Evolutionary conservation across 495 filamentous ascomycete genomes (phyloP).

Genomic region (Neurospora sp.): DNA sequence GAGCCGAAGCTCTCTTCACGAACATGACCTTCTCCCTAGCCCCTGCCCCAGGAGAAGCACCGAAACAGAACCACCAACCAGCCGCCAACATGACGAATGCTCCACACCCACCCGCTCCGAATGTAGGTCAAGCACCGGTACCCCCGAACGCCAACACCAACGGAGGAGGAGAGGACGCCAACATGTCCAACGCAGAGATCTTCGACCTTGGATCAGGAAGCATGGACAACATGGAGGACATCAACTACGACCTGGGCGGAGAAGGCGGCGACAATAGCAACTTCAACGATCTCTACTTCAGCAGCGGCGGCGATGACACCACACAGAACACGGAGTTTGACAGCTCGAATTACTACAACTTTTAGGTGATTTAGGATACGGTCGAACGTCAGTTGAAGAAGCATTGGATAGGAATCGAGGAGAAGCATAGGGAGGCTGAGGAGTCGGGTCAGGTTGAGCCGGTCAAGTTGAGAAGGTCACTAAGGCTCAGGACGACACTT

Average conservation of each 20-base stretch:
- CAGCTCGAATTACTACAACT: conserved; percentile 12
- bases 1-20: conserved; percentile 25
- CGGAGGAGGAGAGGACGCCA: conserved; percentile 4
- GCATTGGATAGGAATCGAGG: neutral
- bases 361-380: conserved; percentile 5
- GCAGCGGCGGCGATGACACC: conserved; percentile 19
- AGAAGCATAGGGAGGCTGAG: neutral
- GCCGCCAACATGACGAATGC: neutral
- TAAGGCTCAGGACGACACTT: neutral
- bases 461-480: neutral
- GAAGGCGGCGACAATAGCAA: conserved; percentile 24
- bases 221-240: conserved; percentile 24
- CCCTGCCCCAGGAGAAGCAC: conserved; percentile 18
- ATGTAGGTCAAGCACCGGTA: neutral
- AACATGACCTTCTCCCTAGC: conserved; percentile 37
- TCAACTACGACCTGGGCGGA: conserved; percentile 26
- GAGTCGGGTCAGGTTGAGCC: neutral
- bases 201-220: conserved; percentile 25
- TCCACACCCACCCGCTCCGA: neutral
- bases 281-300: conserved; percentile 31
- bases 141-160: neutral
- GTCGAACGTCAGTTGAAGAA: neutral
- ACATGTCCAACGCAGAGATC: conserved; percentile 18
- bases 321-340: conserved; percentile 27
- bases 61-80: conserved; percentile 2